Evolutionary conservation across 176 grass and related monocot genomes (phyloP), one percentile per base, ranked within the genome.

Genomic region (Coix lacrymajobi): DNA sequence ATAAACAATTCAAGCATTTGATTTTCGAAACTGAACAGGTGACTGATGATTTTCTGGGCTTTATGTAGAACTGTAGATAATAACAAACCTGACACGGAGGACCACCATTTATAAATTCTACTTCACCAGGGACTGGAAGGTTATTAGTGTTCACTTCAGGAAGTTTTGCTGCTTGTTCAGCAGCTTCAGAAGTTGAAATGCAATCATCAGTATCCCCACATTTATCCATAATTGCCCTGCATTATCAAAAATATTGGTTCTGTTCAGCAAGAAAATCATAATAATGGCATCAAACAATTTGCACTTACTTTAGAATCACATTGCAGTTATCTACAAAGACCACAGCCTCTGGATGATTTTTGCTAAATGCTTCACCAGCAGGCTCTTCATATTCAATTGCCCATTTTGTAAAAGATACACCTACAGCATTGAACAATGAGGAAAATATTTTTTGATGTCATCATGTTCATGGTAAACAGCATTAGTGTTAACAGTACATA

Each of bases 61-160:
- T 45, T 13, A 65, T 62, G 52, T 46, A 81, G 19, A 56, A 31
- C 56, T 70, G 52, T 31, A 81, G 14, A 89, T 78, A 77, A 72
- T 38, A 78, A 84, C 58, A 61, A 54, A 98, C 96, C 93, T 98
- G 96, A 66, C 96, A 99, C 26, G 96, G 96, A 83, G 96, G 96
- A 43, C 96, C 96, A 41, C 96, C 96, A 83, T 99, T 99, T 86
- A 99, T 99, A 81, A 99, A 96, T 80, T 96, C 93, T 89, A 99
- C 96, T 92, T 99, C 87, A 78, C 96, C 96, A 13, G 93, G 96
- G 71, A 94, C 56, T 9, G 96, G 96, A 71, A 99, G 91, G 28
- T 99, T 99, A 72, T 77, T 96, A 81, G 94, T 82, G 79, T 96
- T 94, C 20, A 94, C 93, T 71, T 90, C 87, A 33, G 73, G 57